Base-by-base conservation (phyloP, 2,329 filamentous ascomycete species). In the Didymella sp. region DNA sequence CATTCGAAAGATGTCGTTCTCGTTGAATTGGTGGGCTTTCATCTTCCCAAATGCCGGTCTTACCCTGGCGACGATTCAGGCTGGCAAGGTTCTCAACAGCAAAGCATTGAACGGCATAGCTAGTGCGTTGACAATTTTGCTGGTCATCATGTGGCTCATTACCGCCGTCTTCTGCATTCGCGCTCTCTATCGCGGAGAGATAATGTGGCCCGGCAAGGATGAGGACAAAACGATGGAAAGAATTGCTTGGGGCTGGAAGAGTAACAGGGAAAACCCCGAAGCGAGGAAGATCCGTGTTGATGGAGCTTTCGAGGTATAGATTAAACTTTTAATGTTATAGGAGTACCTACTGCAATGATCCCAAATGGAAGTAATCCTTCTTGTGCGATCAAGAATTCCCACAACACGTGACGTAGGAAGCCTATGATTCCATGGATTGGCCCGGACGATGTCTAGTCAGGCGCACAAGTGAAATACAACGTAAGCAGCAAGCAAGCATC, bases 31-130 rank as follows among this genome's bases (percentile, higher is more conserved):
- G 68, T 89, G 85, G 86, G 84, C 85, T 6, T 87, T 87, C 71
- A 82, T 89, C 30, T 89, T 89, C 66, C 86, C 87, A 6, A 88
- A 89, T 56, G 85, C 83, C 1, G 87, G 86, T 0, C 83, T 89
- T 48, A 85, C 84, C 1, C 77, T 89, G 35, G 83, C 85, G 0
- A 82, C 82, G 4, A 85, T 89, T 37, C 78, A 83, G 13, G 76
- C 87, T 42, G 86, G 83, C 2, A 78, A 79, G n/a, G 79, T 74
- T 0, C 74, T 87, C 11, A 72, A 78, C 0, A 88, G 84, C 63
- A 59, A 77, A 0, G 83, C 78, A 0, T 74, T 88, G 68, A 81
- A 67, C 82, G 82, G 69, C 48, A 75, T 87, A 21, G 80, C 81
- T 2, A 82, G 81, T 15, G 84, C 80, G 17, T 79, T 88, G 79